Percentiles rank a stretch among this genome's conserved stretches.
Conservation (phyloP, 306 rosid species). For the barrel medic (Medicago truncatula) region MtrunA17r5.0-ANR NC_053046.1:43563001-43563500, state of each 20-base stretch:
- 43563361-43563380: background rate
- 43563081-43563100: background rate
- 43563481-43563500: conserved; percentile 55
- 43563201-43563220: background rate
- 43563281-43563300: conserved; percentile 1
- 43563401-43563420: background rate
- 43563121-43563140: background rate
- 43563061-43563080: conserved; percentile 8
- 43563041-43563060: background rate
- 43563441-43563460: conserved; percentile 46
- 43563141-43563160: background rate
- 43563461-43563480: conserved; percentile 42
- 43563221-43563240: conserved; percentile 15
- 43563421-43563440: conserved; percentile 1
- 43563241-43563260: conserved; percentile 2
- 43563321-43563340: background rate
- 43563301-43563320: background rate
- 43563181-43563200: background rate
- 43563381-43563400: background rate
- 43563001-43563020: background rate
- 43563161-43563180: conserved; percentile 1
- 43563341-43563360: background rate
- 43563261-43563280: conserved; percentile 2
- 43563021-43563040: background rate
- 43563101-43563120: background rate